phyloP scores from a whole-genome alignment of 148 eudicot species.

The Nepenthes mirabilis region DNA sequence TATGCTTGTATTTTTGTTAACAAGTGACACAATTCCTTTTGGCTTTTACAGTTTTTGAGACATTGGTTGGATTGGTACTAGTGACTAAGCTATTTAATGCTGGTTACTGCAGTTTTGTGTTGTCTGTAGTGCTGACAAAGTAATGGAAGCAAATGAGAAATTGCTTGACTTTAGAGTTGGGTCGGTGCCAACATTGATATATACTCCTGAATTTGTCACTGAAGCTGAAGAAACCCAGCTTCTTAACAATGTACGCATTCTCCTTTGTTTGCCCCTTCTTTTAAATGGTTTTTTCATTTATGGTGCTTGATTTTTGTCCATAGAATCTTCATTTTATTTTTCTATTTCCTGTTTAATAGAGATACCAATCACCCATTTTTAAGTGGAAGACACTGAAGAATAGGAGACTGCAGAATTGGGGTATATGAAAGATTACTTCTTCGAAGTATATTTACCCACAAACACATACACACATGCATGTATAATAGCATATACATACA shows the following conservation, averaged over 20 bases:
- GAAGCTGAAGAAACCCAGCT: slow-evolving; percentile 45
- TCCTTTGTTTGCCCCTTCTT: background rate
- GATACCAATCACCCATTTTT: slow-evolving; percentile 67
- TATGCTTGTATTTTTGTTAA: too few relatives aligned
- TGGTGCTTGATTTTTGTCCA: slow-evolving; percentile 6
- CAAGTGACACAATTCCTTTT: too few relatives aligned
- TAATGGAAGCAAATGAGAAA: slow-evolving; percentile 26
- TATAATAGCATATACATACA: background rate
- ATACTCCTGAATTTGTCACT: slow-evolving; percentile 63
- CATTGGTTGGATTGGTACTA: too few relatives aligned
- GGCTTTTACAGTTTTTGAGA: too few relatives aligned
- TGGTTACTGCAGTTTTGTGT: too few relatives aligned
- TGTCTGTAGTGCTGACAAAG: background rate
- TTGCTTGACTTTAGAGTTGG: slow-evolving; percentile 34
- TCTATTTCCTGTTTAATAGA: slow-evolving; percentile 18
- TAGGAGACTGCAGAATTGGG: slow-evolving; percentile 91
- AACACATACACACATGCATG: background rate
- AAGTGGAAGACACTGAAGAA: slow-evolving; percentile 88
- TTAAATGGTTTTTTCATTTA: background rate
- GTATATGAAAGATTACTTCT: slow-evolving; percentile 15
- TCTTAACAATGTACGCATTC: slow-evolving; percentile 25
- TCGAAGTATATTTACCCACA: background rate
- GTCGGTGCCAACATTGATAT: slow-evolving; percentile 54
- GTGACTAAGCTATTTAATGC: too few relatives aligned
- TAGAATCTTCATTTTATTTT: background rate